Evolutionary conservation across 208 protist genomes (phyloP), one percentile per base, ranked within the genome.

Genomic region (Leishmania mexicana): DNA sequence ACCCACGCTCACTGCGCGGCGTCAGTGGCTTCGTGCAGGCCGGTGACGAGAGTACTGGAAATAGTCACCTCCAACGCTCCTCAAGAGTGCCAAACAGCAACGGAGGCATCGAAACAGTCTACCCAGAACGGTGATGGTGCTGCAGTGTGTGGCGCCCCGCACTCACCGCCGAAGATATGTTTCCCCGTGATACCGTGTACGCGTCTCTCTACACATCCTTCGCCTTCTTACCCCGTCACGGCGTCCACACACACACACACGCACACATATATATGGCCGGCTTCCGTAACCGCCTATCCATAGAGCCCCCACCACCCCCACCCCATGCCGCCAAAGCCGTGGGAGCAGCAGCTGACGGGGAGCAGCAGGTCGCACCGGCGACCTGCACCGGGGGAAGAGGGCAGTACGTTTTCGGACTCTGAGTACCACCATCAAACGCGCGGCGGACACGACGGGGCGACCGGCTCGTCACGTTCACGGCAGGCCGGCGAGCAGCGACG

Each of bases 311-410:
- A 19, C 72, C 57, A 53, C 58, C 13, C 31, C 10, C 35, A 31
- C 17, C 40, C 21, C n/a, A 85, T 90, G 83, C 87, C 87, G 40
- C 87, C 87, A 1, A 87, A 80, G 78, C 87, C 87, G 76, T 85
- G 85, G 81, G 77, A 81, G 47, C 75, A 71, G 54, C 78, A 85
- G 45, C 67, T 80, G 51, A 35, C 78, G 31, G 58, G 57, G 6
- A 51, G 75, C 38, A 65, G 75, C 57, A 45, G n/a, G 78, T 78
- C 42, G 74, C 73, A 47, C 51, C 83, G 2, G 53, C 83, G 49
- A 49, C 83, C 28, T 68, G 74, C 40, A 54, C 47, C 0, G 60
- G 62, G 51, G 28, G 70, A 74, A 31, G 70, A 60, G 35, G 49
- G 65, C 31, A 28, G 19, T 49, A 88, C 81, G 47, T 90, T 90